Conservation (phyloP, 179 eudicot species). For the Spinacia oleracea region DNA sequence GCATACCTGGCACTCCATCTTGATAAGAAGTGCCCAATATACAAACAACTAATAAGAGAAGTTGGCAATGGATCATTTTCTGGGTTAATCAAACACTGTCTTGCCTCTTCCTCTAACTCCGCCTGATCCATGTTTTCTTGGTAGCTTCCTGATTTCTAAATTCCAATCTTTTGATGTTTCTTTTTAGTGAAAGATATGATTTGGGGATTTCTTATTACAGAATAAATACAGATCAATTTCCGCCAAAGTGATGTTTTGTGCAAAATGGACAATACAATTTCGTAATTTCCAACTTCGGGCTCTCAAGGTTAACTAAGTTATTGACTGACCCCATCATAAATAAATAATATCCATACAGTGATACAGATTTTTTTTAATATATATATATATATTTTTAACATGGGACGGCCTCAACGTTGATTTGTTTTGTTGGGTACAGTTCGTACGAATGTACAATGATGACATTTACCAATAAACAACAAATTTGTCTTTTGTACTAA, state of each 20-base stretch:
- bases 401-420: neutral
- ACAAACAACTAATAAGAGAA: slow-evolving; percentile 53
- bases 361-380: neutral
- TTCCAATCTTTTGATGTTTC: neutral
- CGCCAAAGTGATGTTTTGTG: too few relatives aligned
- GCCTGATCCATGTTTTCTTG: slow-evolving; percentile 17
- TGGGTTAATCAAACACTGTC: slow-evolving; percentile 27
- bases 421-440: too few relatives aligned
- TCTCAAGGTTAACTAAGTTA: neutral
- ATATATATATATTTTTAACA: neutral
- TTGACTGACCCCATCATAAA: neutral
- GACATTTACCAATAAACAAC: neutral
- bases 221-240: too few relatives aligned
- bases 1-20: slow-evolving; percentile 85
- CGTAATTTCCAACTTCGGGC: too few relatives aligned
- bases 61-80: slow-evolving; percentile 30
- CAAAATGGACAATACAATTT: too few relatives aligned
- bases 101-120: slow-evolving; percentile 12
- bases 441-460: neutral
- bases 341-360: too few relatives aligned
- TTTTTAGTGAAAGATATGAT: too few relatives aligned
- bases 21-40: slow-evolving; percentile 68
- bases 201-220: too few relatives aligned
- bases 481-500: neutral
- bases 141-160: neutral